Evolutionary conservation across 148 eudicot genomes (phyloP), one percentile per base, ranked within the genome.

Genomic region (Pouteria glomerata): DNA sequence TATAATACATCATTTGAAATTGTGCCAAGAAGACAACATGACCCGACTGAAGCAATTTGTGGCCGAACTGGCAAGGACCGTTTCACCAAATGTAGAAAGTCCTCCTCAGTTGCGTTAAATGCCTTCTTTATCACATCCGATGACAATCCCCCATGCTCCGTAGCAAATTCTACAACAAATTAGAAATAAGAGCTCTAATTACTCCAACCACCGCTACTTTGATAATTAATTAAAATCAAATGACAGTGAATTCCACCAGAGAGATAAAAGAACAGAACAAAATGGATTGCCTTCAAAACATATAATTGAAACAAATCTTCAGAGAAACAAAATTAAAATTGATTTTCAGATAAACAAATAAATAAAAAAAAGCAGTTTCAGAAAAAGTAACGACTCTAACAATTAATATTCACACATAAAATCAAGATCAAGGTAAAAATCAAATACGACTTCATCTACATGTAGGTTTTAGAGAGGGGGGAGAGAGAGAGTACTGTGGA

Each of bases 11-110:
- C 84, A 42, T 83, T 50, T 6, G 85, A 70, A 73, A 85, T 83
- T 10, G 81, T 81, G 72, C 89, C 89, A 24, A 85, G 66, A 16
- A 85, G 78, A 61, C 89, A 85, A 76, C 89, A 85, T 21, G 89
- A 83, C 42, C 89, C 89, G 50, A 78, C 86, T 5, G 86, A 76
- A 70, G 85, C 89, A 63, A 85, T 83, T 34, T 80, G 78, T 60
- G 89, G 86, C 53, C 66, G 73, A 47, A 74, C 30, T 1, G 78
- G 84, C 70, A 83, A 71, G 23, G 75, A 74, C 29, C 41, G 71
- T 76, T 66, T 80, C 33, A 85, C 89, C 51, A 85, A 61, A 35
- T 68, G 84, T 51, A 73, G 27, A 57, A 85, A 85, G 14, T 81
- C 84, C 77, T 85, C 86, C 61, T 85, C 89, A 1, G 86, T 83